phyloP scores from a whole-genome alignment of 352 stramenopile species.

The Phytophthora hibernalis region DNA sequence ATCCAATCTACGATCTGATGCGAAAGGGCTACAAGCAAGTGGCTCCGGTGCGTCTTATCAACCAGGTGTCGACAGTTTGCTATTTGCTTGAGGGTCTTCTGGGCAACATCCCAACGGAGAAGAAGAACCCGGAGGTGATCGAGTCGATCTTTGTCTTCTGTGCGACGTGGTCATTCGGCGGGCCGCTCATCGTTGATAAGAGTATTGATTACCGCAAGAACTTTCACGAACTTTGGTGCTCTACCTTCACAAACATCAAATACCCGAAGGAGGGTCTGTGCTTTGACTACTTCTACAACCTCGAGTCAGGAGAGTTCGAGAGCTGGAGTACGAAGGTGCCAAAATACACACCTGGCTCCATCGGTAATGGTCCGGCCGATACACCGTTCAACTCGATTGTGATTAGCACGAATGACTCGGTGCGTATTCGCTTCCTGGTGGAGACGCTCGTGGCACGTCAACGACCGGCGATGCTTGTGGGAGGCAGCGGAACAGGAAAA shows the following conservation, averaged over 20 bases:
- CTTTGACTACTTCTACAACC: constrained; percentile 98
- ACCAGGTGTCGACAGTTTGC: constrained; percentile 96
- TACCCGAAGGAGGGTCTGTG: constrained; percentile 96
- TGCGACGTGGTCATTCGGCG: constrained; percentile 96
- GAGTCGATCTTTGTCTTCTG: constrained; percentile 97
- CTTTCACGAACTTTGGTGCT: constrained; percentile 87
- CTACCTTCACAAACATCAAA: constrained; percentile 87
- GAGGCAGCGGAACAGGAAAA: constrained; percentile 96
- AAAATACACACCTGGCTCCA: constrained; percentile 90
- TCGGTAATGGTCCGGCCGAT: constrained; percentile 93
- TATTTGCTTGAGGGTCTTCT: constrained; percentile 96
- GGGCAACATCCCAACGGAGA: constrained; percentile 80
- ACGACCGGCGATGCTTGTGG: constrained; percentile 96
- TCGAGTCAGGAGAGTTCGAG: constrained; percentile 92
- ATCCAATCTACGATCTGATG: constrained; percentile 94
- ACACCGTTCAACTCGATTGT: constrained; percentile 97
- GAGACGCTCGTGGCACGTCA: constrained; percentile 94
- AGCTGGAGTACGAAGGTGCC: constrained; percentile 95
- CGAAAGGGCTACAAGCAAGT: constrained; percentile 96
- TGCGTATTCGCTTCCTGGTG: constrained; percentile 95
- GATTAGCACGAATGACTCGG: constrained; percentile 96
- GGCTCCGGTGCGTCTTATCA: constrained; percentile 93
- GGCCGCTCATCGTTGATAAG: constrained; percentile 95
- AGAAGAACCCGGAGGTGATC: constrained; percentile 93
- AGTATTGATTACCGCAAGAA: constrained; percentile 91